Evolutionary conservation across 305 asterid genomes (phyloP).

Genomic region (Solanum hybrid): DNA sequence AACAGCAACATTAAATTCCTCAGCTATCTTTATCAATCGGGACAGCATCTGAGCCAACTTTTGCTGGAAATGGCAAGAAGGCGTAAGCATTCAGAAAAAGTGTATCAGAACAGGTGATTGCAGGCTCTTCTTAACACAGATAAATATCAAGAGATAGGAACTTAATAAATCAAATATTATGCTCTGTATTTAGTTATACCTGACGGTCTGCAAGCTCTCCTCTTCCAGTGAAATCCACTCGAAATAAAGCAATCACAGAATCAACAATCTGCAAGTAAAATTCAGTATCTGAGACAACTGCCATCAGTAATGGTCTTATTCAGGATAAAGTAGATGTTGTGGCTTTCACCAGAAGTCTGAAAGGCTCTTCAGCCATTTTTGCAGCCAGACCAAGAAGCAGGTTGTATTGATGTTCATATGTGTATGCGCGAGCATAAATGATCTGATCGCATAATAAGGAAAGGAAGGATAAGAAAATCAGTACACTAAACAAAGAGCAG

Average conservation of each 20-base stretch:
- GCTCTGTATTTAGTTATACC: slow-evolving; percentile 25
- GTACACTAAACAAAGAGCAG: not conserved
- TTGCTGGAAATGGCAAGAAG: slow-evolving; percentile 48
- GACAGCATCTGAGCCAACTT: slow-evolving; percentile 99
- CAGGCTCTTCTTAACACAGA: not conserved
- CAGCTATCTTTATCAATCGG: slow-evolving; percentile 78
- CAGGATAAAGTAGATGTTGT: not conserved
- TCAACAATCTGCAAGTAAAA: slow-evolving; percentile 45
- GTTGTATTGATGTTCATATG: slow-evolving; percentile 96
- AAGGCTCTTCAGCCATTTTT: slow-evolving; percentile 99
- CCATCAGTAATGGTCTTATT: not conserved
- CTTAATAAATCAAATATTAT: not conserved
- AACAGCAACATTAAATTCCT: slow-evolving; percentile 93
- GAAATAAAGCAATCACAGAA: slow-evolving; percentile 88
- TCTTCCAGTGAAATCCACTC: slow-evolving; percentile 96
- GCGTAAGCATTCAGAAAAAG: slow-evolving; percentile 4
- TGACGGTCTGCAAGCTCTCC: slow-evolving; percentile 99
- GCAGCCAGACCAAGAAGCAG: slow-evolving; percentile 96
- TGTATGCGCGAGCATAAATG: slow-evolving; percentile 96
- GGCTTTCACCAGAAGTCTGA: slow-evolving; percentile 71
- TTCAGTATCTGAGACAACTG: slow-evolving; percentile 8
- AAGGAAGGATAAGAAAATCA: not conserved
- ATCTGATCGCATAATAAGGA: slow-evolving; percentile 29
- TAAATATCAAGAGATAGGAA: slow-evolving; percentile 11
- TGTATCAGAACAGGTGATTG: not conserved